These are phyloP conservation scores for Euphorbia schlechtendalii DNA, from an alignment of 441 rosid genomes.

Conservation along the genomic window DNA sequence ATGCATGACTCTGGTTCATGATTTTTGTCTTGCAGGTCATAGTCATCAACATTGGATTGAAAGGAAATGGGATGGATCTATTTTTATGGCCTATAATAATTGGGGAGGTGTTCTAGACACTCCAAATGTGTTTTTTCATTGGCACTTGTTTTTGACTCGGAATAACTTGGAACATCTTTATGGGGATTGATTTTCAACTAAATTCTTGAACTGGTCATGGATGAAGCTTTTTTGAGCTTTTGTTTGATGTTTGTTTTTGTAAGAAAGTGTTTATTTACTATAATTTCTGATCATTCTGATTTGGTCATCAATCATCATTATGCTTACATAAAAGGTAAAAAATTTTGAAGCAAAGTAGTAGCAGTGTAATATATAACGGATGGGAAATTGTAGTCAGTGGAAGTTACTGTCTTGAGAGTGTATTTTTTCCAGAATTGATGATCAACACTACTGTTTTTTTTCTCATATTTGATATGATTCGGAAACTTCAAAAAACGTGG, in stretches of 20 bases:
- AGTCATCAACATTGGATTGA: background rate
- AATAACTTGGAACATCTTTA: constrained; percentile 12
- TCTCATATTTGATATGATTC: no score
- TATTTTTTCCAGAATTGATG: no score
- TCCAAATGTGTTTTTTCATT: constrained; percentile 5
- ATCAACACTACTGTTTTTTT: no score
- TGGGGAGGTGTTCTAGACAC: constrained; percentile 18
- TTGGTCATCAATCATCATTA: background rate
- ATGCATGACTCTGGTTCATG: background rate
- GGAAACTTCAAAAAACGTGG: no score
- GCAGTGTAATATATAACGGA: no score
- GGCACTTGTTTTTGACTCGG: constrained; percentile 10
- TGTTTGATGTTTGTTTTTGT: background rate
- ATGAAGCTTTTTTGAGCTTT: background rate
- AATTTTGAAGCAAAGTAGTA: no score
- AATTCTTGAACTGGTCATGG: background rate
- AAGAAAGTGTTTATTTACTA: background rate
- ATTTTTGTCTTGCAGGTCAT: constrained; percentile 8
- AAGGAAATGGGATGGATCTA: constrained; percentile 2
- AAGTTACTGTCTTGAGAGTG: no score
- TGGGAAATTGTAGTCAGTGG: no score
- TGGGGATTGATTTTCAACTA: background rate
- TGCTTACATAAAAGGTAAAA: no score
- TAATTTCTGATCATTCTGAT: no score
- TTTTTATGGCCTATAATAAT: constrained; percentile 20